Base-by-base conservation (phyloP, 169 alveolate genomes). In the Ichthyophthirius multifiliis region DNA sequence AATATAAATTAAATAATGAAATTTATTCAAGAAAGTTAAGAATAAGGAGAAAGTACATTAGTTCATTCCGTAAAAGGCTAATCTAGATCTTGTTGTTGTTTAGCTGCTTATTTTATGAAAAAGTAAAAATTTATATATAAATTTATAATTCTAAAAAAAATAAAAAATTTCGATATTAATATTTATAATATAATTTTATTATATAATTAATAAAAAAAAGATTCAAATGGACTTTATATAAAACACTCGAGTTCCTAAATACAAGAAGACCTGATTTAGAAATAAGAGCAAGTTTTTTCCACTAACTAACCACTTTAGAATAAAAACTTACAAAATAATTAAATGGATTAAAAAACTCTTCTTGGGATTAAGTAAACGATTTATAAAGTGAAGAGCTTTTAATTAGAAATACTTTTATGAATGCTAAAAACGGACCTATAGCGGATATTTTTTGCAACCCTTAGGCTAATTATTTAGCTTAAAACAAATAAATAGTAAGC, bases 21-120 rank as follows among this genome's bases (percentile, higher is more conserved):
- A 31, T 92, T 92, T 65, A 88, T 92, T 18, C 94, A 92, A 41
- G 90, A 83, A 35, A 89, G 93, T 7, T 35, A 82, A 16, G 83
- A 77, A 34, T 75, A 75, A 41, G 92, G 94, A 30, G 96, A 86
- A 63, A 83, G 95, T 76, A 93, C 88, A 23, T 87, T 94, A 15
- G 95, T 94, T 43, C 95, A 94, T 75, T 91, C 96, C 37, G 86
- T 84, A 9, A 74, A 91, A 46, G 98, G 96, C 30, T 87, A 92
- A 82, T 86, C 92, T 13, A 73, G 98, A 75, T 86, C 95, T 27
- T 92, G 95, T 65, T 89, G 92, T 45, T 93, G 86, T 10, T 64
- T 94, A 41, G 94, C 93, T 1, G 96, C 95, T 13, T 94, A 84
- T 81, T 79, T 94, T 30, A 92, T 94, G 95, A 79, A 84, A 75